Evolutionary conservation across 305 asterid genomes (phyloP), one percentile per base, ranked within the genome.

Genomic region (Fraxinus sp.): DNA sequence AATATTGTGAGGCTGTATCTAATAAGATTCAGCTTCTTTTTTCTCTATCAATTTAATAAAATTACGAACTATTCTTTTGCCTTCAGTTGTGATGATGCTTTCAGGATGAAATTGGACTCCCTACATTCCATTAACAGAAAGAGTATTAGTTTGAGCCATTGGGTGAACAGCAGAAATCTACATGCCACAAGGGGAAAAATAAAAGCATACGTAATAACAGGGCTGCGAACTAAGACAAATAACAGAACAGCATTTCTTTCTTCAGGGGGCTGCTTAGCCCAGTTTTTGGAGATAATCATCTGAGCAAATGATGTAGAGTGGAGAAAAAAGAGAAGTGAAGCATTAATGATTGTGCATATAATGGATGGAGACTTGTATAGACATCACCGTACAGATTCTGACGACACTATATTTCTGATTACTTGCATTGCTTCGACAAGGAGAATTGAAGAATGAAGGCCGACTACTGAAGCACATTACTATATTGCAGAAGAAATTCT

Each of bases 81-180:
- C 98, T 83, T 93, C 96, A 18, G 52, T 77, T 18, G 98, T 92
- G 84, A 94, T 94, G 78, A 94, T 92, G 80, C 97, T 94, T 87
- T 94, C 97, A 0, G 98, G 98, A 87, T 94, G 97, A 85, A 94
- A 94, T 64, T 94, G 97, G 20, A 94, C 97, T 11, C 98, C 98
- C 98, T 68, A 39, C 39, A 68, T 28, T 68, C 39, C 37, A 28
- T 8, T 68, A 13, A 13, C 18, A 64, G 33, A 64, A 10, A 68
- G 9, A 68, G 18, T 30, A 68, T 68, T 68, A 68, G 28, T 62
- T 62, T 8, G 32, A 62, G 71, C 71, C 32, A 7, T 22, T 22
- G 71, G 7, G 10, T 18, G 18, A 68, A 64, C 73, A 64, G 30
- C 33, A 22, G 14, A 64, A 64, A 24, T 64, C 35, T 22, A 64